phyloP scores from a whole-genome alignment of 805 yeast genomes.

The Naumovozyma castellii region DNA sequence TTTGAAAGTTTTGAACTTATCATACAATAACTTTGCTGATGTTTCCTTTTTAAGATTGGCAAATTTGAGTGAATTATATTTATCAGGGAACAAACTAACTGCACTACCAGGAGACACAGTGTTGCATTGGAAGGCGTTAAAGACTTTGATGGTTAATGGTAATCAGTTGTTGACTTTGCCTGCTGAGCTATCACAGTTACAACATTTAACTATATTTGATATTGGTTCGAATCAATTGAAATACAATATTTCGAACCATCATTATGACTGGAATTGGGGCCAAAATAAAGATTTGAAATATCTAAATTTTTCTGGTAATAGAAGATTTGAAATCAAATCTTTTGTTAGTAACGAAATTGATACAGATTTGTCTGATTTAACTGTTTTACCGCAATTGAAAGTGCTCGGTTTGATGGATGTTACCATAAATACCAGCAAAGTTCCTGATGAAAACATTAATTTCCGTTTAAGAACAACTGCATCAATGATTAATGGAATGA shows the following conservation, averaged over 20 bases:
- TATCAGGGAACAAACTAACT: conserved; percentile 76
- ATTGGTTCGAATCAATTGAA: conserved; percentile 85
- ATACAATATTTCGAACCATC: conserved; percentile 88
- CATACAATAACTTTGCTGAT: conserved; percentile 78
- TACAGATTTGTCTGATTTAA: conserved; percentile 49
- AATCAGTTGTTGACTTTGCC: conserved; percentile 83
- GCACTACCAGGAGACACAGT: conserved; percentile 83
- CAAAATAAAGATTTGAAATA: conserved; percentile 66
- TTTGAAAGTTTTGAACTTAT: conserved; percentile 57
- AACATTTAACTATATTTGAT: conserved; percentile 61
- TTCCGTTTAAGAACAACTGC: conserved; percentile 87
- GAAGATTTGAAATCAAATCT: conserved; percentile 79
- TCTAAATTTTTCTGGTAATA: conserved; percentile 86
- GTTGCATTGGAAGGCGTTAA: conserved; percentile 46
- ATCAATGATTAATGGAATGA: conserved; percentile 61
- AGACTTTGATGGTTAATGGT: conserved; percentile 62
- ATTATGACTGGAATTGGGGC: conserved; percentile 97
- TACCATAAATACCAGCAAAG: conserved; percentile 75
- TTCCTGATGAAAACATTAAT: conserved; percentile 79
- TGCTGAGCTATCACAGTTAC: conserved; percentile 68
- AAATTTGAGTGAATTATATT: conserved; percentile 51
- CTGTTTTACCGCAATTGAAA: conserved; percentile 58
- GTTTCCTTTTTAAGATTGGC: conserved; percentile 65
- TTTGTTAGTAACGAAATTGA: conserved; percentile 38
- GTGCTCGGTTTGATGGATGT: conserved; percentile 90